A percentile compares a stretch with the other conserved stretches of the same genome.
Evolutionary conservation across 306 rosid genomes (phyloP).

Genomic region (Dryas drummondii): DNA sequence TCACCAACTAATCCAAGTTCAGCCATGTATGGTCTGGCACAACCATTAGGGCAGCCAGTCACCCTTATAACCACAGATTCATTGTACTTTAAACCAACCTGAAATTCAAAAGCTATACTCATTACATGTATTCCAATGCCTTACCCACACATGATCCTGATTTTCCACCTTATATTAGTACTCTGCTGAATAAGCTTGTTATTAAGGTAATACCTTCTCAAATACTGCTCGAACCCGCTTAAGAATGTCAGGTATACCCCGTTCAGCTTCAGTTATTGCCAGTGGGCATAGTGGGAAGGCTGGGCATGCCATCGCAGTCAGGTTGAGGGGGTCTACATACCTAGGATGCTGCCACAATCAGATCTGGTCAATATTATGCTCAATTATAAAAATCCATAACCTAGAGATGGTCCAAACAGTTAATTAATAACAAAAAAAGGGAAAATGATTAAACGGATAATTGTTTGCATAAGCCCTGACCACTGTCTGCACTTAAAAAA

Average conservation of each 20-base stretch:
- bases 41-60: slow-evolving; percentile 97
- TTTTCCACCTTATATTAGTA: not conserved
- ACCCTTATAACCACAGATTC: slow-evolving; percentile 88
- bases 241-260: slow-evolving; percentile 86
- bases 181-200: not conserved
- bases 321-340: slow-evolving; percentile 85
- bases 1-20: slow-evolving; percentile 98
- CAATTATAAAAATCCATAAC: slow-evolving; percentile 1
- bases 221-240: slow-evolving; percentile 87
- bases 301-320: slow-evolving; percentile 99
- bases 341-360: slow-evolving; percentile 67
- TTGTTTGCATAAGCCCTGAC: not conserved
- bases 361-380: slow-evolving; percentile 26
- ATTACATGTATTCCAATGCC: slow-evolving; percentile 16
- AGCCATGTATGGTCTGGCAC: slow-evolving; percentile 98
- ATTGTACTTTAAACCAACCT: slow-evolving; percentile 90
- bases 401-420: not conserved
- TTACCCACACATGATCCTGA: not conserved
- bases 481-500: not conserved
- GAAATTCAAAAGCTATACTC: slow-evolving; percentile 24
- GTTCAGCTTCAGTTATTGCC: slow-evolving; percentile 97
- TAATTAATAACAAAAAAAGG: not conserved
- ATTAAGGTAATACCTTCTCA: slow-evolving; percentile 65
- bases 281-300: slow-evolving; percentile 95
- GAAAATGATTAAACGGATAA: not conserved